phyloP scores from a whole-genome alignment of 2,329 filamentous ascomycete species.

The Nectriaceae sp. region DNA sequence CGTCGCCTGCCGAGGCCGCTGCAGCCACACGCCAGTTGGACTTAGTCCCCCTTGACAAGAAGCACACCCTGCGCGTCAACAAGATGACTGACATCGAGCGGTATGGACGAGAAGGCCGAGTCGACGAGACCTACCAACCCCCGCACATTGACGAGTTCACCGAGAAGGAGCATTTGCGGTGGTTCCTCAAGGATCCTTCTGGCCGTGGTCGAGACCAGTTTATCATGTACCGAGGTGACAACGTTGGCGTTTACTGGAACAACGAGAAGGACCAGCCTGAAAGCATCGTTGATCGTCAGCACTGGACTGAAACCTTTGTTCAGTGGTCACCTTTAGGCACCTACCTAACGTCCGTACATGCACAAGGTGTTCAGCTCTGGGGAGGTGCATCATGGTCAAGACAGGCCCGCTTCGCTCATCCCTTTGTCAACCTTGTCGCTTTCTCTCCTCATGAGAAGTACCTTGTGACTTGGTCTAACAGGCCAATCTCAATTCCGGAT shows the following conservation, averaged over 20 bases:
- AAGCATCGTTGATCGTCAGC: slow-evolving; percentile 83
- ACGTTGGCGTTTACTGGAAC: slow-evolving; percentile 97
- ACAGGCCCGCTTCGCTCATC: slow-evolving; percentile 91
- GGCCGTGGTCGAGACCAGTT: slow-evolving; percentile 91
- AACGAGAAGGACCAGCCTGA: slow-evolving; percentile 92
- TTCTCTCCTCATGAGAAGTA: slow-evolving; percentile 95
- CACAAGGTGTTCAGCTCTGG: slow-evolving; percentile 97
- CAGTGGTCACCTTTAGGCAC: slow-evolving; percentile 97
- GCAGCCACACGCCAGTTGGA: slow-evolving; percentile 89
- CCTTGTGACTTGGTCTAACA: slow-evolving; percentile 93
- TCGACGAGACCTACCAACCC: slow-evolving; percentile 86
- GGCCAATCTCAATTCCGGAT: slow-evolving; percentile 89
- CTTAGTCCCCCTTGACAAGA: slow-evolving; percentile 89
- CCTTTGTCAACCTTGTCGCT: slow-evolving; percentile 92
- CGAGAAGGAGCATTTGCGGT: slow-evolving; percentile 92
- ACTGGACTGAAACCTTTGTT: slow-evolving; percentile 98
- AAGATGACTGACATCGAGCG: slow-evolving; percentile 98
- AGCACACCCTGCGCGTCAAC: slow-evolving; percentile 92
- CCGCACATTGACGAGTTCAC: slow-evolving; percentile 82
- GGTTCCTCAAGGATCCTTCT: slow-evolving; percentile 81
- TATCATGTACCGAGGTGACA: slow-evolving; percentile 88
- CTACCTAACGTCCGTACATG: slow-evolving; percentile 91
- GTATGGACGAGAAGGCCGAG: slow-evolving; percentile 88
- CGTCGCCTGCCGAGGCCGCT: slow-evolving; percentile 83
- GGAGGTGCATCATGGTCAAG: slow-evolving; percentile 87